Evolutionary conservation across 2,329 filamentous ascomycete genomes (phyloP).

Genomic region (Colletotrichum sp.): DNA sequence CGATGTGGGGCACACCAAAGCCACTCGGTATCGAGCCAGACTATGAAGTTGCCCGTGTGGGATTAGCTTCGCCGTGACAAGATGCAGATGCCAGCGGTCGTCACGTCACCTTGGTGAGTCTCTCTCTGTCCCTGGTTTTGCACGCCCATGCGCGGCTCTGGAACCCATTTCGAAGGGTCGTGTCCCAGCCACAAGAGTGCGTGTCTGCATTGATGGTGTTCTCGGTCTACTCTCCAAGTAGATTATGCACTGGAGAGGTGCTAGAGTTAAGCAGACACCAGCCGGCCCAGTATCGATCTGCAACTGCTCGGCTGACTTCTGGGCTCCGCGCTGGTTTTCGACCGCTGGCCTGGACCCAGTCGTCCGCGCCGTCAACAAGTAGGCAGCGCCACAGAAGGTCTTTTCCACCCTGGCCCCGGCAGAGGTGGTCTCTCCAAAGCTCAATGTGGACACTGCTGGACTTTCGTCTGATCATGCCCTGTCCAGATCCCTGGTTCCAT

Average conservation of each 20-base stretch:
- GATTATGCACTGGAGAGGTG: not conserved
- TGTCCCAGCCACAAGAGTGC: not conserved
- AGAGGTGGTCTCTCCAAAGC: not conserved
- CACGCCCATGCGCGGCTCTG: not conserved
- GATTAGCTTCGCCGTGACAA: not conserved
- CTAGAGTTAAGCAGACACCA: not conserved
- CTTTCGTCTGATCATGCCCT: slow-evolving; percentile 13
- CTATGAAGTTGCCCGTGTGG: not conserved
- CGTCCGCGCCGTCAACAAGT: not conserved
- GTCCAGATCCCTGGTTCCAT: not conserved
- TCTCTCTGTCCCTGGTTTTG: not conserved
- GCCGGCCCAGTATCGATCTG: not conserved
- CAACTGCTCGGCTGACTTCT: slow-evolving; percentile 3
- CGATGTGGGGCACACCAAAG: not conserved
- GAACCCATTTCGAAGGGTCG: not conserved
- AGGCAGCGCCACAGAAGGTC: slow-evolving; percentile 1
- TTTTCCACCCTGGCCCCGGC: slow-evolving; percentile 2
- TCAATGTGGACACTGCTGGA: not conserved
- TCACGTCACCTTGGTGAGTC: not conserved
- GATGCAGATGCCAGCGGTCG: not conserved
- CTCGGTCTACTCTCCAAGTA: not conserved
- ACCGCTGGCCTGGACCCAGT: slow-evolving; percentile 6
- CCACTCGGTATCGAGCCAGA: slow-evolving; percentile 1
- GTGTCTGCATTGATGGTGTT: not conserved
- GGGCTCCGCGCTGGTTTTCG: not conserved